Evolutionary conservation across 768 basidiomycete species (phyloP).

Genomic region (Coprinopsis strossmayeri): DNA sequence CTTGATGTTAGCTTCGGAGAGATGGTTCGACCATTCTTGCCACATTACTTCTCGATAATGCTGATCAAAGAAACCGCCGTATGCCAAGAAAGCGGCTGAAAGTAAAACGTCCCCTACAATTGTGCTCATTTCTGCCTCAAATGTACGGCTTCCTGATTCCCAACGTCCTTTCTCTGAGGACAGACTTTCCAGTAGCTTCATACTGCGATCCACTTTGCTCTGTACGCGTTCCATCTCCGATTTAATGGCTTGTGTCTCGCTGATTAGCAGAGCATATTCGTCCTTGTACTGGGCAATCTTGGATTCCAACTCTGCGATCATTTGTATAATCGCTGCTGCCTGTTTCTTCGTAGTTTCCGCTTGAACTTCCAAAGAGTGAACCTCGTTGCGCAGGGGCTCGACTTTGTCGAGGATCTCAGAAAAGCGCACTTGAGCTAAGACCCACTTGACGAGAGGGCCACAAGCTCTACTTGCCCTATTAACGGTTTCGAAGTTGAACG

Average conservation of each 20-base stretch:
- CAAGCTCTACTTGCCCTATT: constrained; percentile 95
- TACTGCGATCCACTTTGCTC: constrained; percentile 93
- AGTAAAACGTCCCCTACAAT: constrained; percentile 95
- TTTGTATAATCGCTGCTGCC: constrained; percentile 81
- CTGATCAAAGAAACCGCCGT: constrained; percentile 98
- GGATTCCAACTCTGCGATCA: constrained; percentile 87
- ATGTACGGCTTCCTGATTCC: constrained; percentile 92
- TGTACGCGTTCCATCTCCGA: constrained; percentile 97
- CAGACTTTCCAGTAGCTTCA: constrained; percentile 89
- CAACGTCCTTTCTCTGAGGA: constrained; percentile 93
- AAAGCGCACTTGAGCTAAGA: constrained; percentile 91
- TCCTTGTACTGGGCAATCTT: constrained; percentile 95
- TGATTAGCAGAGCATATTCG: constrained; percentile 94
- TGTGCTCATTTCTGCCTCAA: constrained; percentile 97
- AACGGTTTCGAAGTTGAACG: constrained; percentile 92
- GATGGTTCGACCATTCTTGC: constrained; percentile 90
- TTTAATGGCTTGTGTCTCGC: constrained; percentile 96
- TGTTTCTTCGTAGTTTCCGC: constrained; percentile 95
- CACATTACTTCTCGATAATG: constrained; percentile 96
- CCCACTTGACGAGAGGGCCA: constrained; percentile 98
- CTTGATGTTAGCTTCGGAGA: constrained; percentile 83
- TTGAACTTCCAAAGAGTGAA: constrained; percentile 86
- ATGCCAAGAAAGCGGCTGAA: constrained; percentile 94
- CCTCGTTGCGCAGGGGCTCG: constrained; percentile 93
- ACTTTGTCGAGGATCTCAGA: constrained; percentile 97